These are phyloP conservation scores for Anethum foeniculum DNA, from an alignment of 140 eudicot genomes.

Conservation along the genomic window DNA sequence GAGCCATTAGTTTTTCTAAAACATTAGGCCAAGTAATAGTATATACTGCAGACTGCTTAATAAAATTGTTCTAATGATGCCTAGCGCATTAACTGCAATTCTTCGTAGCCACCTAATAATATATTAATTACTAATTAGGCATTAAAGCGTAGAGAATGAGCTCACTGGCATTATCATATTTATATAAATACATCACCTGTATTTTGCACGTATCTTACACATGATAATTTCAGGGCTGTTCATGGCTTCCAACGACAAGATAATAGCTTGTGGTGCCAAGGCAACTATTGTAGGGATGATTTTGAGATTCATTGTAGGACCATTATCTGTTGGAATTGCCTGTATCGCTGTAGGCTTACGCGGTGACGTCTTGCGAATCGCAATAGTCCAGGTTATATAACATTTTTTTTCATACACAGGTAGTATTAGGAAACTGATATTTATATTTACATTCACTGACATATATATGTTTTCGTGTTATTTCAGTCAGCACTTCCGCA, in stretches of 20 bases:
- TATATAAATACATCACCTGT: too few species aligned
- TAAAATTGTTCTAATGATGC: background rate
- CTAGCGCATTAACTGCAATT: background rate
- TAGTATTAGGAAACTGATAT: background rate
- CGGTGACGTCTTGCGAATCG: constrained; percentile 44
- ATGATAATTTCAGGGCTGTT: constrained; percentile 36
- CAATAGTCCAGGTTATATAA: constrained; percentile 52
- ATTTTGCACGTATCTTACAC: background rate
- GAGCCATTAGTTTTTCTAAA: background rate
- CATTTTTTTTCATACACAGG: background rate
- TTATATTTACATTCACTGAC: background rate
- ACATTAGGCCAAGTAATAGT: background rate
- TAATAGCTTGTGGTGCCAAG: constrained; percentile 60
- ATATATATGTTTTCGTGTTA: background rate
- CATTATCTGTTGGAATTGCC: constrained; percentile 45
- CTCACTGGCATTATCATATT: background rate
- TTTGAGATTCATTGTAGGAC: constrained; percentile 55
- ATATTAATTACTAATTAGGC: background rate
- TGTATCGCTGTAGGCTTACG: constrained; percentile 49
- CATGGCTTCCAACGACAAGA: constrained; percentile 69
- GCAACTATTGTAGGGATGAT: constrained; percentile 41
- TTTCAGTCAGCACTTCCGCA: constrained; percentile 66
- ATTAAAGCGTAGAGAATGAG: background rate
- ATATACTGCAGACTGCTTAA: background rate
- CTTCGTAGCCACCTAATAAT: background rate